Base-by-base conservation (phyloP, 2,329 filamentous ascomycete species). In the Aureobasidium mangrovei region DNA sequence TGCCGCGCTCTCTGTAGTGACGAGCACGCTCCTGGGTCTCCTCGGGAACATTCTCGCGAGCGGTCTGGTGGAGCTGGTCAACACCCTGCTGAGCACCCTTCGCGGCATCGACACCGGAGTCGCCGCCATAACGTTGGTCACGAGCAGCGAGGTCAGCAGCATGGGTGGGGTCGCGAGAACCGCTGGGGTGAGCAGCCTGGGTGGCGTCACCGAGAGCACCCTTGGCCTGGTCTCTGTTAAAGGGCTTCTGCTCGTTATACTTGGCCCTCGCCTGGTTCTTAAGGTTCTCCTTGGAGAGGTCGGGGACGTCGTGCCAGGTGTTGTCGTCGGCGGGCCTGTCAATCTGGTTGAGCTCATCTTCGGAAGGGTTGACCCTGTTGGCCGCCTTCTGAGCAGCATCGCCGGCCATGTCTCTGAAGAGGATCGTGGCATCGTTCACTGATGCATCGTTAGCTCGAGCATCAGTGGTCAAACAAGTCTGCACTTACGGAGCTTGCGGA, bases 251-350 rank as follows among this genome's bases (percentile, higher is more conserved):
- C 61, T 74, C 74, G 69, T 85, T 83, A 55, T 81, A 65, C 18
- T 76, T 73, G 32, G 72, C 75, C 67, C 85, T 84, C 12, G 85
- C 67, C 67, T 90, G 84, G 18, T 80, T 76, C 72, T 82, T 88
- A 54, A 93, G 59, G 55, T 78, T 81, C 1, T 83, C 80, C 68
- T 80, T 84, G 60, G 83, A 86, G 46, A 95, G 65, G 59, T 93
- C 77, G 3, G 91, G 91, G 41, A 82, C 80, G 56, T 96, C 90
- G 64, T 96, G 88, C 93, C 93, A 98, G 12, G 84, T 86, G 72
- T 97, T 93, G 64, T 95, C 91, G 18, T 86, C 82, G 2, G 93
- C 93, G 2, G 93, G 82, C n/a, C 76, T 68, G 61, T 97, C 91
- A 33, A 97, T 82, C 63, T 90, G 84, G 7, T 74, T 67, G 24